These are phyloP conservation scores for Arthroderma sp. DNA, from an alignment of 2,329 filamentous ascomycete genomes.

Conservation along the genomic window DNA sequence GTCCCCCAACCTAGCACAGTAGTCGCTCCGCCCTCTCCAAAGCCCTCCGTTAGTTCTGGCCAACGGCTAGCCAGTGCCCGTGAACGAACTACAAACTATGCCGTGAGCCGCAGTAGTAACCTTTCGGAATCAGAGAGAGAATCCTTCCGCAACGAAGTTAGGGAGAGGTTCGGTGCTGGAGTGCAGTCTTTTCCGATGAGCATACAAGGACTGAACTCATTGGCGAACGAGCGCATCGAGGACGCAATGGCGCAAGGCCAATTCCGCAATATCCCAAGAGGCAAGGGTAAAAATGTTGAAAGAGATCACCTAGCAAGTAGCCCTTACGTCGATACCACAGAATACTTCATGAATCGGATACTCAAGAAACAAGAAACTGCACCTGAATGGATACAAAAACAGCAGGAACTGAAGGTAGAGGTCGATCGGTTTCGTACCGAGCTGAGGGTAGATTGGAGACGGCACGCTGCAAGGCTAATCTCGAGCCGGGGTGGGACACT, in stretches of 20 bases:
- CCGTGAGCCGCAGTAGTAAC: constrained; percentile 38
- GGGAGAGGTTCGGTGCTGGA: constrained; percentile 64
- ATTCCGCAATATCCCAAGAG: constrained; percentile 72
- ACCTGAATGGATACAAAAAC: constrained; percentile 97
- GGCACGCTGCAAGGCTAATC: constrained; percentile 68
- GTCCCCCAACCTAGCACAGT: constrained; percentile 26
- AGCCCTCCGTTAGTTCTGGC: constrained; percentile 32
- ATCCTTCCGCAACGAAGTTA: constrained; percentile 57
- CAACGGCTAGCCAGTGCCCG: constrained; percentile 44
- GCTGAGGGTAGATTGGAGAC: constrained; percentile 70
- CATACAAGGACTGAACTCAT: constrained; percentile 60
- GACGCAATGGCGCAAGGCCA: constrained; percentile 85
- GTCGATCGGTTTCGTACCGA: constrained; percentile 57
- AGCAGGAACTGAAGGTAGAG: constrained; percentile 69
- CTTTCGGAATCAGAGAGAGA: constrained; percentile 61
- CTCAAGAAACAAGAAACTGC: constrained; percentile 93
- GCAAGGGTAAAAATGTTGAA: constrained; percentile 55
- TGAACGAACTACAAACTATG: constrained; percentile 45
- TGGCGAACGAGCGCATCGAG: constrained; percentile 88
- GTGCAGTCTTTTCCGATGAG: constrained; percentile 62
- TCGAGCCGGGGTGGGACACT: constrained; percentile 63
- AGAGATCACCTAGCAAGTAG: constrained; percentile 70
- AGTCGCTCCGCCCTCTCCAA: constrained; percentile 35
- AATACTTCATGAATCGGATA: constrained; percentile 98
- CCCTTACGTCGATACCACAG: constrained; percentile 88